Conservation (phyloP, 805 yeast genomes). For the Nakazawaea laoshanensis region DNA sequence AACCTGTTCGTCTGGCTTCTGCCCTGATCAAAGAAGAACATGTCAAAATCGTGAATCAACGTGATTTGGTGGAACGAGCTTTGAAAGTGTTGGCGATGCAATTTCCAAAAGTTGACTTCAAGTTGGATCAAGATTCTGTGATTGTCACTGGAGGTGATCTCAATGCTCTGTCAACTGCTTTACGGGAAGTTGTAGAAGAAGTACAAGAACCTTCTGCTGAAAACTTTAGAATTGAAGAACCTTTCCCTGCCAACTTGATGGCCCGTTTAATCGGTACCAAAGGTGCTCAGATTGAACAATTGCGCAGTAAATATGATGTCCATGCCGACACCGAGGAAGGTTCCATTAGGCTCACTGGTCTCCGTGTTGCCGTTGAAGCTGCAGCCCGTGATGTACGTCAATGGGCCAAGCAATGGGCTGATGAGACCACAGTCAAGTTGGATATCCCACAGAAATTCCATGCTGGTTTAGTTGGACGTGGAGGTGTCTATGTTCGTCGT, state of each 20-base stretch:
- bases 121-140: too few relatives aligned
- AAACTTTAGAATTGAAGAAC: not conserved
- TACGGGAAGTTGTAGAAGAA: too few relatives aligned
- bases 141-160: too few relatives aligned
- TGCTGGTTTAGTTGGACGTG: slow-evolving; percentile 74
- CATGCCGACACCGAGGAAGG: slow-evolving; percentile 58
- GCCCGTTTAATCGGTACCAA: slow-evolving; percentile 85
- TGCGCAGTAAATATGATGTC: slow-evolving; percentile 69
- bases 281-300: slow-evolving; percentile 63
- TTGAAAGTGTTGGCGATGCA: too few relatives aligned
- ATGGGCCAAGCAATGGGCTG: slow-evolving; percentile 71
- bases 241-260: slow-evolving; percentile 57
- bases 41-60: too few relatives aligned
- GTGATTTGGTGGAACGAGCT: too few relatives aligned
- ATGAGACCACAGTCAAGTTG: slow-evolving; percentile 60
- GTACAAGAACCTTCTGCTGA: too few relatives aligned
- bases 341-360: slow-evolving; percentile 62
- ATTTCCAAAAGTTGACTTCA: too few relatives aligned
- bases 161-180: too few relatives aligned
- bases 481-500: slow-evolving; percentile 74
- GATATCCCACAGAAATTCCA: slow-evolving; percentile 73
- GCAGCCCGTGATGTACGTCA: slow-evolving; percentile 52
- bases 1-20: slow-evolving; percentile 51
- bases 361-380: slow-evolving; percentile 68
- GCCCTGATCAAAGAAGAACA: too few relatives aligned